Evolutionary conservation across 2,329 filamentous ascomycete species (phyloP).

Genomic region (Pseudonectria buxi): DNA sequence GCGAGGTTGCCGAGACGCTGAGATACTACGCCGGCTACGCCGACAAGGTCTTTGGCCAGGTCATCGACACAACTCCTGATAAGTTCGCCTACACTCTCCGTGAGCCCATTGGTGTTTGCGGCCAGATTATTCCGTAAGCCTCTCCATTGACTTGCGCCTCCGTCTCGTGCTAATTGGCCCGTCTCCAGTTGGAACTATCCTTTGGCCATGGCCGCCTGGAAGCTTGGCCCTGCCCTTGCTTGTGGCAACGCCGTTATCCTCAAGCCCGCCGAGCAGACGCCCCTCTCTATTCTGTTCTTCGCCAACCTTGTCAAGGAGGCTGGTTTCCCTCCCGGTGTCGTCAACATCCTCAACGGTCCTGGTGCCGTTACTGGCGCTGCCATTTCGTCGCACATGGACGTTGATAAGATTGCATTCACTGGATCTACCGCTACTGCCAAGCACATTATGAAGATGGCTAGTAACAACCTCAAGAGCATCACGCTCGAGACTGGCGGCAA

Average conservation of each 20-base stretch:
- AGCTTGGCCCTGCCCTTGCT: conserved; percentile 64
- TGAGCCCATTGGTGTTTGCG: conserved; percentile 72
- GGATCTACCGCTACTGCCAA: conserved; percentile 66
- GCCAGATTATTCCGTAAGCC: conserved; percentile 56
- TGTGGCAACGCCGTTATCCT: conserved; percentile 58
- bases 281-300: conserved; percentile 58
- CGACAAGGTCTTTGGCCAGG: conserved; percentile 72
- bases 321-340: conserved; percentile 70
- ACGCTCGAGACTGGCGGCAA: conserved; percentile 64
- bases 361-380: conserved; percentile 63
- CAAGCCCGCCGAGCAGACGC: conserved; percentile 63
- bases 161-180: background rate
- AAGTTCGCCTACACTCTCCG: conserved; percentile 72
- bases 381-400: conserved; percentile 57
- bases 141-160: conserved; percentile 4
- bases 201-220: conserved; percentile 49
- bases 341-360: conserved; percentile 69
- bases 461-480: conserved; percentile 59
- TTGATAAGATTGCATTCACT: conserved; percentile 76
- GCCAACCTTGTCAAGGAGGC: conserved; percentile 63
- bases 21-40: conserved; percentile 75
- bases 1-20: conserved; percentile 37
- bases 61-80: conserved; percentile 59
- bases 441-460: conserved; percentile 69
- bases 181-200: conserved; percentile 59